Conservation (phyloP, 108 stramenopile species). For the Nitzschia sp. region DNA sequence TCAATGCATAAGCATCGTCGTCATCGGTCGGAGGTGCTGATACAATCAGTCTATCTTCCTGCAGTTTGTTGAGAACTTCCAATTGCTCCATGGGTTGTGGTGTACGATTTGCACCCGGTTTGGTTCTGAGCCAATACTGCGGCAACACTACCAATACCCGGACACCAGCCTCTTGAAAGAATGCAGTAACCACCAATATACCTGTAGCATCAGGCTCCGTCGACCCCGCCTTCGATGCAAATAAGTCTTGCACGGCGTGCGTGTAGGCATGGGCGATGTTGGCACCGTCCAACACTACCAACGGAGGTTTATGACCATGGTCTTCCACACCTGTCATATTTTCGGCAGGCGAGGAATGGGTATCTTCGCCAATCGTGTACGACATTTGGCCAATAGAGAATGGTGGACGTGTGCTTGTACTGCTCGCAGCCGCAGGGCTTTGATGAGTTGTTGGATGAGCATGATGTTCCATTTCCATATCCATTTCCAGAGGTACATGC, state of each 20-base stretch:
- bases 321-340: slow-evolving; percentile 63
- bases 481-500: not conserved
- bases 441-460: not conserved
- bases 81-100: slow-evolving; percentile 15
- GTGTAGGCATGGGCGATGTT: slow-evolving; percentile 83
- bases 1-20: slow-evolving; percentile 80
- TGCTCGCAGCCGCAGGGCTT: no score
- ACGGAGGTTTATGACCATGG: slow-evolving; percentile 44
- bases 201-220: slow-evolving; percentile 61
- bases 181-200: slow-evolving; percentile 60
- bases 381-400: not conserved
- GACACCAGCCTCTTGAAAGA: slow-evolving; percentile 55
- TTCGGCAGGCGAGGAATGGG: slow-evolving; percentile 20
- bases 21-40: slow-evolving; percentile 77
- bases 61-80: slow-evolving; percentile 53
- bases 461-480: not conserved
- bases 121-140: slow-evolving; percentile 58
- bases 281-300: slow-evolving; percentile 83
- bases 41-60: slow-evolving; percentile 57
- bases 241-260: slow-evolving; percentile 43
- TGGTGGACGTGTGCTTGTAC: no score
- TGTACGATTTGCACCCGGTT: slow-evolving; percentile 34
- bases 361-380: slow-evolving; percentile 1
- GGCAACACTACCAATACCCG: slow-evolving; percentile 79
- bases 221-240: slow-evolving; percentile 5